Conservation (phyloP, 2,329 filamentous ascomycete species). For the Curvularia hawaiiensis region DNA sequence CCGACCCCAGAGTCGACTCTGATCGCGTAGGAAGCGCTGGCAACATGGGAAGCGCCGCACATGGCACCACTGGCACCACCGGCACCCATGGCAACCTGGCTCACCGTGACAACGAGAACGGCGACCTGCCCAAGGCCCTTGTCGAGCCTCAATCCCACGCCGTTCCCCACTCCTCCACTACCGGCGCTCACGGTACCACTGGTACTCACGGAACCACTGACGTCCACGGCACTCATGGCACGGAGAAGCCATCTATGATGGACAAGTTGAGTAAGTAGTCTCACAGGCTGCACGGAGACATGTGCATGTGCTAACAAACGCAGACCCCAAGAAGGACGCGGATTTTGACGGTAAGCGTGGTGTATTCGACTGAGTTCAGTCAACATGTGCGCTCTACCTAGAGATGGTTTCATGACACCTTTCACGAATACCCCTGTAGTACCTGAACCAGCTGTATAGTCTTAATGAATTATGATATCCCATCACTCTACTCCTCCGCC, state of each 20-base stretch:
- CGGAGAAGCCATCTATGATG: constrained; percentile 53
- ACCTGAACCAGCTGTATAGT: constrained; percentile 7
- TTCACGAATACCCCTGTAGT: constrained; percentile 14
- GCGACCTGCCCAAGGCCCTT: constrained; percentile 17
- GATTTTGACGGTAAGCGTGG: constrained; percentile 61
- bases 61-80: constrained; percentile 24
- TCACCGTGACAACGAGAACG: constrained; percentile 11
- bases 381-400: background rate
- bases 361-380: constrained; percentile 53
- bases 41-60: background rate
- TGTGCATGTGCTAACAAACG: background rate
- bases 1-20: constrained; percentile 37
- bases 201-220: constrained; percentile 6
- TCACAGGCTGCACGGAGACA: background rate
- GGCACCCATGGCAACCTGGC: constrained; percentile 9
- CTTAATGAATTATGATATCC: constrained; percentile 14
- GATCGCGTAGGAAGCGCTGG: constrained; percentile 13
- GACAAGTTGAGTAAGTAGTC: constrained; percentile 51
- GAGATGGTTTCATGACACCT: constrained; percentile 4
- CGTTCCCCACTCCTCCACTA: constrained; percentile 9
- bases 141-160: constrained; percentile 12
- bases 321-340: constrained; percentile 57
- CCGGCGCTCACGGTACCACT: constrained; percentile 2
- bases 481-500: constrained; percentile 16
- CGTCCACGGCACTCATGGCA: background rate